Base-by-base conservation (phyloP, 495 filamentous ascomycete genomes). In the Penicillium verhagenii region DNA sequence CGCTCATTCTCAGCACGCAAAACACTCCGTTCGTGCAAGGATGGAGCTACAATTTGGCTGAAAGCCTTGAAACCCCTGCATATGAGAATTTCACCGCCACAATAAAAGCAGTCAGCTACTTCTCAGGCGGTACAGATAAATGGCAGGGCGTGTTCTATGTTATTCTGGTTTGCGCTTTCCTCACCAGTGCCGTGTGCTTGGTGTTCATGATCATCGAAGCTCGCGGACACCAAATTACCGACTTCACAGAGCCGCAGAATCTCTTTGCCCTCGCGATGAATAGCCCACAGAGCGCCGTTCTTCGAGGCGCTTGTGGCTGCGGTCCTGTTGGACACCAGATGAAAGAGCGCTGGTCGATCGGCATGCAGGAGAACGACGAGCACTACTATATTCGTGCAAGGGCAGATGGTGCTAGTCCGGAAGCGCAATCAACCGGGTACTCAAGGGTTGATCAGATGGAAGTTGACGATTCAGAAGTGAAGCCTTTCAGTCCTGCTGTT, bases 201-300 rank as follows among this genome's bases (percentile, higher is more conserved):
- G 56, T 71, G 5, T 86, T 85, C 64, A 71, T 86, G 57, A 42
- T 81, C 47, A 58, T 74, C 31, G 68, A 75, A 21, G 63, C 78
- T 19, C 67, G 72, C 50, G 72, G 75, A 1, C 78, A 79, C 16
- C 83, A 87, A 38, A 73, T 90, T 14, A 87, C 83, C 10, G 89
- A 91, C 65, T 91, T 86, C 69, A 88, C 85, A 13, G 88, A 92
- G 54, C 87, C 87, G 1, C 79, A 81, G 46, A 90, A 90, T 56
- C 67, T 90, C 0, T 91, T 91, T 63, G 68, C 83, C 1, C 67
- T 91, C 1, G 82, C 87, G 2, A 67, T 91, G 25, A 89, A 90
- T 63, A 84, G 80, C 39, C 88, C 88, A 19, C 75, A 81, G 0
- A 80, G 74, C 23, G 49, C 72, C 19, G 60, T 68, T 11, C 54